Percentiles rank a stretch among this genome's conserved stretches.
Evolutionary conservation across 2,329 filamentous ascomycete species (phyloP).

Genomic region (Xylaria sp.): DNA sequence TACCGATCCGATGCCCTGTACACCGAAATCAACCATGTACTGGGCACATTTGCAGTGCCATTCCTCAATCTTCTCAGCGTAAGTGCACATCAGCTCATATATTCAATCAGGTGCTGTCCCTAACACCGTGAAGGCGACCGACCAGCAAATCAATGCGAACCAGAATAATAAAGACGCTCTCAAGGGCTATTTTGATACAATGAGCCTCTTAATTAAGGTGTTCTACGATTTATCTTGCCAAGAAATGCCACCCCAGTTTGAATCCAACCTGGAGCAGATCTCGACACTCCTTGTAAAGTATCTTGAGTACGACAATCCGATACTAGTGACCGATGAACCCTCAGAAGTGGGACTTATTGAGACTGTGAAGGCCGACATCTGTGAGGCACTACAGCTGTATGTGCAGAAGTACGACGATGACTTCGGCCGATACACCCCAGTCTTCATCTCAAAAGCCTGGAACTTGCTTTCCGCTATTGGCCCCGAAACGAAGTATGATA

Average conservation of each 20-base stretch:
- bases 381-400: conserved; percentile 87
- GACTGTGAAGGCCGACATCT: conserved; percentile 90
- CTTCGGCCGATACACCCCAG: conserved; percentile 78
- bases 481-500: conserved; percentile 89
- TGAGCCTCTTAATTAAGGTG: conserved; percentile 89
- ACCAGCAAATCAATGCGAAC: conserved; percentile 75
- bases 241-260: conserved; percentile 92
- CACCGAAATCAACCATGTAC: conserved; percentile 94
- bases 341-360: conserved; percentile 84
- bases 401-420: conserved; percentile 95
- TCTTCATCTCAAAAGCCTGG: conserved; percentile 92
- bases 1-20: conserved; percentile 93
- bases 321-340: conserved; percentile 87
- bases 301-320: conserved; percentile 83
- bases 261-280: conserved; percentile 82
- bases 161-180: conserved; percentile 76
- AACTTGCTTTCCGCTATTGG: conserved; percentile 86
- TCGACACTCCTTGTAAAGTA: conserved; percentile 89
- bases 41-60: conserved; percentile 80
- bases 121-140: conserved; percentile 59
- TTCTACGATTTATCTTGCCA: conserved; percentile 98
- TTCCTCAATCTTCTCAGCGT: conserved; percentile 82
- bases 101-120: conserved; percentile 5
- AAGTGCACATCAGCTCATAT: conserved; percentile 37
- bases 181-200: conserved; percentile 78